Evolutionary conservation across 176 grass and related monocot species (phyloP).

Genomic region (Urochloa ruziziensis): DNA sequence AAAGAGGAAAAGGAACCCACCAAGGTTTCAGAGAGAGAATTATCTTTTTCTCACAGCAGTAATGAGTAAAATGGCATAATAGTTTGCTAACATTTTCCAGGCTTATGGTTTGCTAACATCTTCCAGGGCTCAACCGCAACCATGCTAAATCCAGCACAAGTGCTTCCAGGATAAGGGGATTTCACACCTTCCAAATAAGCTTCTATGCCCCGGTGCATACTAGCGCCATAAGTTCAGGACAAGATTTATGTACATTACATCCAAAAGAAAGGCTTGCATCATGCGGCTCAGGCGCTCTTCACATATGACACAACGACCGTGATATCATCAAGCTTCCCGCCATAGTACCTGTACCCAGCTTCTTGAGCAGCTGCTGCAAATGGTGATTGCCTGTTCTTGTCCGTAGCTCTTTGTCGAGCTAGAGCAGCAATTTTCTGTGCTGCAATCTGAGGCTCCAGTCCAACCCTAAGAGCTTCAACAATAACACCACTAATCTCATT

Average conservation of each 20-base stretch:
- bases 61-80: conserved; percentile 9
- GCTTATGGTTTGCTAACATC: conserved; percentile 31
- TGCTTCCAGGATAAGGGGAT: not conserved
- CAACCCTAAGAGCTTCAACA: conserved; percentile 71
- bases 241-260: conserved; percentile 35
- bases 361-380: conserved; percentile 89
- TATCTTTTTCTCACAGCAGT: not conserved
- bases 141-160: not conserved
- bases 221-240: conserved; percentile 21
- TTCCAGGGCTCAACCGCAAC: conserved; percentile 17
- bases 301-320: conserved; percentile 88
- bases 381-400: conserved; percentile 84
- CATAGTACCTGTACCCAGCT: conserved; percentile 89
- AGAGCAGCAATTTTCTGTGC: conserved; percentile 93
- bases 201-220: conserved; percentile 13
- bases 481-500: conserved; percentile 82
- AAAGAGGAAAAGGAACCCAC: not conserved
- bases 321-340: conserved; percentile 93
- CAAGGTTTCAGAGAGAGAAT: not conserved
- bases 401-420: conserved; percentile 82
- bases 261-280: not conserved
- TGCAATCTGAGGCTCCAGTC: conserved; percentile 59
- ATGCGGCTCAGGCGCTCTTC: conserved; percentile 13
- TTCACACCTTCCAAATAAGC: conserved; percentile 7
- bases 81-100: conserved; percentile 33